These are phyloP conservation scores for Fagus sylvatica DNA, from an alignment of 306 rosid species.

Conservation along the genomic window DNA sequence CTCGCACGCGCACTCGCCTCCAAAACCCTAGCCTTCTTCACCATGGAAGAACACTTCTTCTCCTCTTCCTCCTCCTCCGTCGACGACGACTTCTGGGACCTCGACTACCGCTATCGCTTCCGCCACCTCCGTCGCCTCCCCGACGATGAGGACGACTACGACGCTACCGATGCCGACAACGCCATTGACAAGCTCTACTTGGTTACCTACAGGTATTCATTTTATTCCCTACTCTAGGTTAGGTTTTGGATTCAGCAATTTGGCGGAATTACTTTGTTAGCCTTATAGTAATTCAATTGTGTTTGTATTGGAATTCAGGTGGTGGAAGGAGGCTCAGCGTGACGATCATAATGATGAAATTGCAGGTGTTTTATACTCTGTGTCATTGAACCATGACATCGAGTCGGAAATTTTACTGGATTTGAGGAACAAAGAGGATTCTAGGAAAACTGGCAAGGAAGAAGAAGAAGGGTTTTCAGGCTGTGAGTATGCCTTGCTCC, in stretches of 20 bases:
- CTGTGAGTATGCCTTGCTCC: constrained; percentile 65
- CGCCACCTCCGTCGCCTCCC: constrained; percentile 57
- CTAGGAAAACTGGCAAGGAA: constrained; percentile 20
- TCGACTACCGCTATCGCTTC: constrained; percentile 33
- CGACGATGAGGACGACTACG: constrained; percentile 31
- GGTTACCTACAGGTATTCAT: constrained; percentile 56
- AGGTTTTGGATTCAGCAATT: too few species aligned
- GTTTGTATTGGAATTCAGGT: constrained; percentile 44
- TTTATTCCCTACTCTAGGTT: neutral
- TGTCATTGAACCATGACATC: constrained; percentile 27
- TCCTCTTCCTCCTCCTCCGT: neutral
- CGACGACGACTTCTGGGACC: constrained; percentile 45
- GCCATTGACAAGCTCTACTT: constrained; percentile 54
- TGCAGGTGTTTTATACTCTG: constrained; percentile 61
- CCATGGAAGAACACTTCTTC: constrained; percentile 52
- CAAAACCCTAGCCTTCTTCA: constrained; percentile 59
- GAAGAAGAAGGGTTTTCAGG: constrained; percentile 52
- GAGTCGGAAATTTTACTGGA: constrained; percentile 49
- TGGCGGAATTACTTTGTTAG: too few species aligned
- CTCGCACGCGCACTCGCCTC: constrained; percentile 47
- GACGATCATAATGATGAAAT: constrained; percentile 33
- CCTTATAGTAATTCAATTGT: neutral
- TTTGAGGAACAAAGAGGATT: constrained; percentile 50
- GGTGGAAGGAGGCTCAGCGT: constrained; percentile 64
- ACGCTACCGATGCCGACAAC: constrained; percentile 19